Evolutionary conservation across 495 filamentous ascomycete species (phyloP), one percentile per base, ranked within the genome.

Genomic region (Penicillium herquei): DNA sequence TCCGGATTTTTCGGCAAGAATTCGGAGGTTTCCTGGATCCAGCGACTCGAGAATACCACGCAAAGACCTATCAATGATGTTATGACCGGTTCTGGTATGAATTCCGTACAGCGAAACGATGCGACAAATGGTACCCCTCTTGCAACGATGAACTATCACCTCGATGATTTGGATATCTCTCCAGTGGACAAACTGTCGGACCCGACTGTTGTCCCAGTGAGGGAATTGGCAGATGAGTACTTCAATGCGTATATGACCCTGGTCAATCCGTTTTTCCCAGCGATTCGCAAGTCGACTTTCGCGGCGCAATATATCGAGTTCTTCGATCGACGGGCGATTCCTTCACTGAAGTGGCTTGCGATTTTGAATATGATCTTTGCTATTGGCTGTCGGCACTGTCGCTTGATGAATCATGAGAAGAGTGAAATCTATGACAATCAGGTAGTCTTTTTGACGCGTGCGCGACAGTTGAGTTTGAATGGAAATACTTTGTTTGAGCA

Each of bases 311-410:
- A 79, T 62, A 62, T 61, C 26, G 52, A 67, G 30, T 75, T 76
- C 43, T 73, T 61, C 33, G 61, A 59, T 11, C 35, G 45, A 3
- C 45, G 34, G 7, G 45, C 65, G 10, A 57, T 52, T 5, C 70
- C 74, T 3, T 65, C 68, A 0, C 56, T 49, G 10, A 70, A 77
- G 42, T 87, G 82, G 83, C 71, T 84, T 8, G 80, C 81, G 0
- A 81, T 82, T 17, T 49, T 87, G 39, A 88, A 89, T 59, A 71
- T 87, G 55, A 75, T 88, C 33, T 85, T 88, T 56, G 86, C 86
- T 4, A 83, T 87, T 57, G 80, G 78, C 6, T 68, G 78, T 52
- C 70, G 68, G 12, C 70, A 79, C 55, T 62, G 65, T 41, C 34
- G 39, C 4, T 16, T 54, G 3, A 39, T 21, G 10, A 40, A 54